Evolutionary conservation across 768 basidiomycete species (phyloP).

Genomic region (Clathrus columnatus): DNA sequence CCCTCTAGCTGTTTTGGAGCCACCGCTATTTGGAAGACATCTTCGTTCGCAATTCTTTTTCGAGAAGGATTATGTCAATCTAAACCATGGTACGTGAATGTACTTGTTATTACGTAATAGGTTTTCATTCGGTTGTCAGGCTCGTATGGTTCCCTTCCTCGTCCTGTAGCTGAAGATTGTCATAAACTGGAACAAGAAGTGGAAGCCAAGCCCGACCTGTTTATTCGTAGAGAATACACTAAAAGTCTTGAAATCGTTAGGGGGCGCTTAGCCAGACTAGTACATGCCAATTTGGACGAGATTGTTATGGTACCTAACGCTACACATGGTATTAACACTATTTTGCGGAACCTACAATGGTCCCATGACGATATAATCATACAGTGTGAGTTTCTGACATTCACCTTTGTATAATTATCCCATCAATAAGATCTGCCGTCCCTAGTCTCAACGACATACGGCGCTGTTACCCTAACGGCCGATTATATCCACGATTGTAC

Average conservation of each 20-base stretch:
- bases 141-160: slow-evolving; percentile 26
- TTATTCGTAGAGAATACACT: slow-evolving; percentile 22
- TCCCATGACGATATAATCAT: slow-evolving; percentile 58
- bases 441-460: slow-evolving; percentile 54
- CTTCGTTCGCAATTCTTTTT: slow-evolving; percentile 27
- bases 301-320: slow-evolving; percentile 45
- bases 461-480: slow-evolving; percentile 41
- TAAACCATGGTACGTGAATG: slow-evolving; percentile 25
- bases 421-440: too few species aligned
- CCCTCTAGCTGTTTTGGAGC: background rate
- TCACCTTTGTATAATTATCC: background rate
- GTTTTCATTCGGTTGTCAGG: slow-evolving; percentile 14
- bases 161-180: slow-evolving; percentile 22
- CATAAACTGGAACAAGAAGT: slow-evolving; percentile 18
- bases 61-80: slow-evolving; percentile 23
- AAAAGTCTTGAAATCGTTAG: slow-evolving; percentile 21
- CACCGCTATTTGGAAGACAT: slow-evolving; percentile 20
- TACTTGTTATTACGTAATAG: background rate
- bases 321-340: slow-evolving; percentile 55
- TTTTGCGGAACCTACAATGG: slow-evolving; percentile 64
- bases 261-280: slow-evolving; percentile 19
- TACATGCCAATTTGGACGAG: slow-evolving; percentile 24
- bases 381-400: slow-evolving; percentile 30
- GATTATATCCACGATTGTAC: slow-evolving; percentile 46
- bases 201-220: slow-evolving; percentile 26